These are phyloP conservation scores for Abrus precatorius DNA, from an alignment of 306 rosid genomes.

Conservation along the genomic window DNA sequence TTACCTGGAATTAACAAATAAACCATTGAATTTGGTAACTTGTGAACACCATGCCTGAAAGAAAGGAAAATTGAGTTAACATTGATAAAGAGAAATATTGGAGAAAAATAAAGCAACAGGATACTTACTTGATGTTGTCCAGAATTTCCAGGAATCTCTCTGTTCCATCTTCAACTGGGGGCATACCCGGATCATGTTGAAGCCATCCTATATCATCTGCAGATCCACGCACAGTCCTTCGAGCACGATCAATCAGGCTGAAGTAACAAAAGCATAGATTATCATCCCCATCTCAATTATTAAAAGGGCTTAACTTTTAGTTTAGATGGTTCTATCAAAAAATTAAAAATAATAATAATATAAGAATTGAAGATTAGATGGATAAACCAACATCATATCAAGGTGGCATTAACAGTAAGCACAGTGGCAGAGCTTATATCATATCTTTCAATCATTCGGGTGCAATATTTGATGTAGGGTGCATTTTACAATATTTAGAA, in stretches of 20 bases:
- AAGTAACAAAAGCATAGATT: conserved; percentile 46
- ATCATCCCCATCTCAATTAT: conserved; percentile 29
- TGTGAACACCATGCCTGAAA: conserved; percentile 95
- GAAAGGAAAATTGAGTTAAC: conserved; percentile 45
- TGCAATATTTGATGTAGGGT: conserved; percentile 15
- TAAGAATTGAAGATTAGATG: not conserved
- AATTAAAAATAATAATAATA: not conserved
- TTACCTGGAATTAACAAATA: conserved; percentile 96
- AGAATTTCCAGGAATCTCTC: conserved; percentile 85
- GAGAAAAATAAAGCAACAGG: conserved; percentile 34
- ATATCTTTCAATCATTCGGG: conserved; percentile 30
- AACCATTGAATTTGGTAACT: conserved; percentile 86
- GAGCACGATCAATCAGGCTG: conserved; percentile 88
- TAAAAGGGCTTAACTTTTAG: conserved; percentile 13
- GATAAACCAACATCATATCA: conserved; percentile 34
- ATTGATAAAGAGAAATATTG: conserved; percentile 22
- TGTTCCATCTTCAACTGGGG: conserved; percentile 89
- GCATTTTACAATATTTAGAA: conserved; percentile 28
- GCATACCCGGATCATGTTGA: conserved; percentile 82
- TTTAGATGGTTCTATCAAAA: conserved; percentile 22
- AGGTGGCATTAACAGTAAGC: not conserved
- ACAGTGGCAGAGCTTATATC: conserved; percentile 29
- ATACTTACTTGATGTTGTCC: conserved; percentile 68
- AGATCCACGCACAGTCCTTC: conserved; percentile 91
- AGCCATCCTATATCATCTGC: conserved; percentile 99